Conservation (phyloP, 805 yeast genomes). For the Spathaspora hagerdaliae region DNA sequence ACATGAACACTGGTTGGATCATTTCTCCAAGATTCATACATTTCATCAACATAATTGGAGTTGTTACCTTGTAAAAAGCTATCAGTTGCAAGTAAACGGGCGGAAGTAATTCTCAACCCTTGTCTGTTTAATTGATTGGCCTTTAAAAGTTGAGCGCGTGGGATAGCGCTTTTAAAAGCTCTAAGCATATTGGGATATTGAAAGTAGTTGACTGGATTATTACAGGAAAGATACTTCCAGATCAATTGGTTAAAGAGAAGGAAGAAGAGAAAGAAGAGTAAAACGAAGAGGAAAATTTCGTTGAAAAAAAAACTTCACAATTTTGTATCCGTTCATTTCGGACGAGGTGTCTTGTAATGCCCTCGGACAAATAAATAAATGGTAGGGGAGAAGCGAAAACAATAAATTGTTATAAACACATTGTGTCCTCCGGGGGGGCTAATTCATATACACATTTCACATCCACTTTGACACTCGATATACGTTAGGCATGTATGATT, state of each 20-base stretch:
- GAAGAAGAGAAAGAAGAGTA: background rate
- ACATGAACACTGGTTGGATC: conserved; percentile 91
- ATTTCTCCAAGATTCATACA: conserved; percentile 90
- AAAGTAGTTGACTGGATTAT: background rate
- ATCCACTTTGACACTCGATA: no score
- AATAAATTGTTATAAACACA: no score
- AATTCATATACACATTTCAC: no score
- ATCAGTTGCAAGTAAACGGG: conserved; percentile 47
- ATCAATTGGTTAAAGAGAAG: conserved; percentile 3
- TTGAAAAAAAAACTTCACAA: background rate
- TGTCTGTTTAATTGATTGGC: conserved; percentile 13
- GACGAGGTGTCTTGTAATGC: no score
- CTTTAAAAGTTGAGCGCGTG: conserved; percentile 30
- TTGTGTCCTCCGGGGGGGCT: no score
- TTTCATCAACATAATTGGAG: conserved; percentile 93
- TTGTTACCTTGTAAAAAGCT: conserved; percentile 78
- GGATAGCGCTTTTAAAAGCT: conserved; percentile 36
- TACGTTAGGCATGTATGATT: no score
- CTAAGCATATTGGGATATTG: conserved; percentile 30
- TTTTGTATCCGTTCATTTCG: no score
- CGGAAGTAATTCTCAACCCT: conserved; percentile 1
- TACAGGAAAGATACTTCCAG: conserved; percentile 1
- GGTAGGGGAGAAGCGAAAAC: no score
- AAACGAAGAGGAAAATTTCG: background rate
- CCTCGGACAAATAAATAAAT: no score